phyloP scores from a whole-genome alignment of 257 asterid genomes.

The Ilex aquifolium region DNA sequence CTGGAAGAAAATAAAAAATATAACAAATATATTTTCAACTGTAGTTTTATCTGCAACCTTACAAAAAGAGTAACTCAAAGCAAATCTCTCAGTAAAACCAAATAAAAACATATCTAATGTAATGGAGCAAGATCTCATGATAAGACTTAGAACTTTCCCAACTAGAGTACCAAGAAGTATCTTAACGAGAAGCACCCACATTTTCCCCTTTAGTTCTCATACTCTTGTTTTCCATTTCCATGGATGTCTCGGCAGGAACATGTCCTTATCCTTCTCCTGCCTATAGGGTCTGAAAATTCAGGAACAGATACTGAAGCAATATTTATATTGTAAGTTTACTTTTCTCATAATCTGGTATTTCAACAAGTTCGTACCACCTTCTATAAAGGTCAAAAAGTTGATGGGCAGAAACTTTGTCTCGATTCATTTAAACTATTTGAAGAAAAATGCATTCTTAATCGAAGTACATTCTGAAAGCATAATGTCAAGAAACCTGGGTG shows the following conservation, averaged over 20 bases:
- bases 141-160: slow-evolving; percentile 48
- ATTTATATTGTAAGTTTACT: neutral
- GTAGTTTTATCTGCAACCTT: too few relatives aligned
- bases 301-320: neutral
- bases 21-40: too few relatives aligned
- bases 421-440: too few relatives aligned
- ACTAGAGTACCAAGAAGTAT: slow-evolving; percentile 10
- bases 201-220: slow-evolving; percentile 22
- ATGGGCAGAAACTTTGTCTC: too few relatives aligned
- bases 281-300: slow-evolving; percentile 21
- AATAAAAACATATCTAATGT: slow-evolving; percentile 6
- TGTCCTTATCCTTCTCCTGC: slow-evolving; percentile 45
- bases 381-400: too few relatives aligned
- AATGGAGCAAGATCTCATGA: slow-evolving; percentile 15
- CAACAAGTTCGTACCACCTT: neutral
- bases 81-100: neutral
- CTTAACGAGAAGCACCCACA: slow-evolving; percentile 11
- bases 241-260: slow-evolving; percentile 25
- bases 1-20: too few relatives aligned
- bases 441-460: too few relatives aligned
- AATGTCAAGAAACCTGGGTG: too few relatives aligned
- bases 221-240: slow-evolving; percentile 28
- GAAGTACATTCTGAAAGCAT: too few relatives aligned
- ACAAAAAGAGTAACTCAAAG: neutral
- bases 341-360: neutral